Evolutionary conservation across 495 filamentous ascomycete species (phyloP), one percentile per base, ranked within the genome.

Genomic region (Mycothermus thermophilus): DNA sequence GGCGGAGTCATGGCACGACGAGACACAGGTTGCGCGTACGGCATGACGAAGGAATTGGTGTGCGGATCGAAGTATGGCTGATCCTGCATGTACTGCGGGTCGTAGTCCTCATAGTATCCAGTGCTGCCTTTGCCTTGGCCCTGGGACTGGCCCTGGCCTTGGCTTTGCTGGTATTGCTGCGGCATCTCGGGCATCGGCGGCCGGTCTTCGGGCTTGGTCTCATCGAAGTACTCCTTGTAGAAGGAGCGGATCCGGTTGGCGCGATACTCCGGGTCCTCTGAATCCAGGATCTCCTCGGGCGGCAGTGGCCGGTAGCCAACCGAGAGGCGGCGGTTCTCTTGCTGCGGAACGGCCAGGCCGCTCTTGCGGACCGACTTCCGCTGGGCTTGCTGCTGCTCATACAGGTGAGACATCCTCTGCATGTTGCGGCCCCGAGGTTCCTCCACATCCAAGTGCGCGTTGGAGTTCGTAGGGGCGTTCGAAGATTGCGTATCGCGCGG

Each of bases 141-240:
- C 16, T 39, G 42, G 14, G 34, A 31, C 3, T 42, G 32, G 12
- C 40, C 33, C 11, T 44, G 32, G 4, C 32, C 19, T 1, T 35
- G 41, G 36, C 37, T 36, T 22, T 31, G 48, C 41, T 47, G 41
- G 11, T 62, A 54, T 24, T 57, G 57, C 20, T 55, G 48, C 10
- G 52, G 48, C 29, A 58, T 43, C 17, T 53, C 45, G 10, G 54
- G 52, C 27, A 58, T 43, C 1, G 52, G 49, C 18, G 52, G 52
- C 32, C 41, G 40, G 17, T 41, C 43, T 15, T 64, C 66, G 20
- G 60, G 65, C 52, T 79, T 82, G 13, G 71, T 76, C 16, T 93
- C 87, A 35, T 97, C 90, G 41, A 97, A 97, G 57, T 96, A 96
- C 57, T 96, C 90, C 55, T 94, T 94, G 63, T 97, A 97, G 63